Conservation (phyloP, 495 filamentous ascomycete genomes). For the Bathelium albidoporum region DNA sequence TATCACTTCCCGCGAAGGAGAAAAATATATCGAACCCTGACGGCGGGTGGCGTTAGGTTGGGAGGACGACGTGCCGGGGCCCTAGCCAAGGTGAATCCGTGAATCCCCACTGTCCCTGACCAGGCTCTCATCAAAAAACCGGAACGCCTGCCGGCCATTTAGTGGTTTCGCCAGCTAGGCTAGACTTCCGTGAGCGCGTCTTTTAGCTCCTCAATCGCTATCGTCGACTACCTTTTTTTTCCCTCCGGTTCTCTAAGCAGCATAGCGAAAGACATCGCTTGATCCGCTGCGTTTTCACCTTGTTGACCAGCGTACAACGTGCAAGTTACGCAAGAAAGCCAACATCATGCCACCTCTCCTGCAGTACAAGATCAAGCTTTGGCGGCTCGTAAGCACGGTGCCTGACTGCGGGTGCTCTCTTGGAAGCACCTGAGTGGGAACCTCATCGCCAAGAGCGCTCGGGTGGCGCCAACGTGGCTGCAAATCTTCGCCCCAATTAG, state of each 20-base stretch:
- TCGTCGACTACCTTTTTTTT: not conserved
- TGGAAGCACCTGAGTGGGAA: not conserved
- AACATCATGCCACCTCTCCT: no score
- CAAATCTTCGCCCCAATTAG: not conserved
- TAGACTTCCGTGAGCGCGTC: not conserved
- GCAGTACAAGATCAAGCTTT: not conserved
- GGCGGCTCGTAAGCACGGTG: not conserved
- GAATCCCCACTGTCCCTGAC: conserved; percentile 2
- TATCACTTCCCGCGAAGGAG: not conserved
- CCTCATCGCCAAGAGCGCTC: not conserved
- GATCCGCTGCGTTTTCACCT: no score
- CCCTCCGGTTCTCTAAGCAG: not conserved
- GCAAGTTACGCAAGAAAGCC: no score
- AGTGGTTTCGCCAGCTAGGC: not conserved
- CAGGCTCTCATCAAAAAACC: not conserved
- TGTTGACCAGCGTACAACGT: no score
- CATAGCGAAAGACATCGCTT: not conserved
- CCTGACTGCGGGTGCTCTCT: not conserved
- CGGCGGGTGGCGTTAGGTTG: not conserved
- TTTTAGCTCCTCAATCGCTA: not conserved
- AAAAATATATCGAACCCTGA: not conserved
- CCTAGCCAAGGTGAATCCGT: conserved; percentile 1
- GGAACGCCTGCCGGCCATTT: not conserved
- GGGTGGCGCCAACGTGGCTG: not conserved
- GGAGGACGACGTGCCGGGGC: conserved; percentile 3